These are phyloP conservation scores for Rhodotorula sp. DNA, from an alignment of 1,284 basidiomycete species.

Conservation along the genomic window DNA sequence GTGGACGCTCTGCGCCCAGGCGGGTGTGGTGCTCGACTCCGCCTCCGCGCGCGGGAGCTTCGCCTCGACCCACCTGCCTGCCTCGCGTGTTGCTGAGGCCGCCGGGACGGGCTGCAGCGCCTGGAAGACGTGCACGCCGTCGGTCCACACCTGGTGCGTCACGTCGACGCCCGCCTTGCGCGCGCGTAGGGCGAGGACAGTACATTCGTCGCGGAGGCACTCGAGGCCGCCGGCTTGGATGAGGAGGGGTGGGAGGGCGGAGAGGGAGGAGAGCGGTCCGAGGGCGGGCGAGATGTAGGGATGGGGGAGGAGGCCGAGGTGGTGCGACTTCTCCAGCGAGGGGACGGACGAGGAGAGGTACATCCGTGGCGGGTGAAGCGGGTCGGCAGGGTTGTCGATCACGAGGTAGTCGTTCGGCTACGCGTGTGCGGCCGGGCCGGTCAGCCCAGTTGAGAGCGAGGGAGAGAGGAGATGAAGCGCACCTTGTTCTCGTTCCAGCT, in stretches of 20 bases:
- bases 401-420: constrained; percentile 18
- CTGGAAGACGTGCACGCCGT: constrained; percentile 32
- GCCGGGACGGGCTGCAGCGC: neutral
- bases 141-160: constrained; percentile 27
- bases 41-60: neutral
- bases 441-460: rapidly evolving
- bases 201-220: constrained; percentile 51
- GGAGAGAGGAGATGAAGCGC: neutral
- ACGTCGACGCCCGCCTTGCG: constrained; percentile 48
- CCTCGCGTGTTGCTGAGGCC: constrained; percentile 1
- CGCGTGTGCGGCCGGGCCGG: neutral
- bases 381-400: neutral
- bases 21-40: neutral
- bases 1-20: neutral
- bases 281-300: constrained; percentile 40
- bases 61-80: constrained; percentile 7
- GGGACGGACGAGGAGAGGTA: constrained; percentile 12
- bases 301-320: neutral
- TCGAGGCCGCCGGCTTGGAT: constrained; percentile 53
- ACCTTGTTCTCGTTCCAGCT: constrained; percentile 29
- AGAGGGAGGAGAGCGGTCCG: constrained; percentile 14
- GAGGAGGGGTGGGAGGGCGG: constrained; percentile 51
- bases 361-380: neutral
- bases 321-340: neutral
- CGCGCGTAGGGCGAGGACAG: constrained; percentile 51